Percentiles rank a stretch among this genome's conserved stretches.
Evolutionary conservation across 2,329 filamentous ascomycete species (phyloP).

Genomic region (Sarocladium strictum): DNA sequence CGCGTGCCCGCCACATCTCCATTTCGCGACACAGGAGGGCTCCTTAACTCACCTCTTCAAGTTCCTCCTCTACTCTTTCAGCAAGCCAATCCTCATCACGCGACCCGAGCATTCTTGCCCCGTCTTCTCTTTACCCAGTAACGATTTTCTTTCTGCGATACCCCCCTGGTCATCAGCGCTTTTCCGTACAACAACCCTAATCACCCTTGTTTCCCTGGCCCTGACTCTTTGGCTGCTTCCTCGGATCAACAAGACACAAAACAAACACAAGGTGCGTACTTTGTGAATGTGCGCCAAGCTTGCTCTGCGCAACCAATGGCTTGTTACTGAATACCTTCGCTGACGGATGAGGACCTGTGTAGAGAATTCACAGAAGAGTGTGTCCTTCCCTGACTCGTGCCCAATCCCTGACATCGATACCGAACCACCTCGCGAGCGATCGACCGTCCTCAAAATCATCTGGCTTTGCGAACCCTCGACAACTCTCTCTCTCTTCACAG

Average conservation of each 20-base stretch:
- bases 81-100: background rate
- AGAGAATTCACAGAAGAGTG: too few relatives aligned
- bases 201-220: too few relatives aligned
- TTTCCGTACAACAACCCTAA: background rate
- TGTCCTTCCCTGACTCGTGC: too few relatives aligned
- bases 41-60: background rate
- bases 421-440: too few relatives aligned
- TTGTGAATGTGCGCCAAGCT: too few relatives aligned
- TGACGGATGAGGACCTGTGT: background rate
- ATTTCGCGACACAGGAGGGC: background rate
- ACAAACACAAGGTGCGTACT: background rate
- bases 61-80: background rate
- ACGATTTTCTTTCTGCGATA: conserved; percentile 1
- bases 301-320: too few relatives aligned
- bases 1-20: background rate
- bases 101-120: background rate
- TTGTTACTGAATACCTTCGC: background rate
- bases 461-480: too few relatives aligned
- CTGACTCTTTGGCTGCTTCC: too few relatives aligned
- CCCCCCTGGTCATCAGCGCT: conserved; percentile 8
- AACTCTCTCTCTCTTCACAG: background rate
- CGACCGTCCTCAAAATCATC: too few relatives aligned
- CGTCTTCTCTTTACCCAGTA: background rate
- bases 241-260: background rate
- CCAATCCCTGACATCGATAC: too few relatives aligned